A percentile compares a stretch with the other conserved stretches of the same genome.
Evolutionary conservation across 2,329 filamentous ascomycete genomes (phyloP).

Genomic region (Talaromyces verruculosus): DNA sequence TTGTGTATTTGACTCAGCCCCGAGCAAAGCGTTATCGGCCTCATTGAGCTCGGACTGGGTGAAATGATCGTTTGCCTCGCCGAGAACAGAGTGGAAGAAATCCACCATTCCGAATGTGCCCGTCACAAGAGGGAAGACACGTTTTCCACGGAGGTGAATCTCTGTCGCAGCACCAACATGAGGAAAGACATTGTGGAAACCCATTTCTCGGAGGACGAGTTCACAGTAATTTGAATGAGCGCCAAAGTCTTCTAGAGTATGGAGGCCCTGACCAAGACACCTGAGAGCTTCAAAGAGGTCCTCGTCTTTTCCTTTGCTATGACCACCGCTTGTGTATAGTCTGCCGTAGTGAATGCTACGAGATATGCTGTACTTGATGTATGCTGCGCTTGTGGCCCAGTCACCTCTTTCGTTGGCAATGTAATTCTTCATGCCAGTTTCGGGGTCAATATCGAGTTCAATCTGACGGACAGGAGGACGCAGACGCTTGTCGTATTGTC

Average conservation of each 20-base stretch:
- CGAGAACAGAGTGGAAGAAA: constrained; percentile 74
- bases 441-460: constrained; percentile 70
- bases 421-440: constrained; percentile 98
- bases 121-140: constrained; percentile 73
- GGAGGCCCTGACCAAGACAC: constrained; percentile 72
- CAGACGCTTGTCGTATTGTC: constrained; percentile 71
- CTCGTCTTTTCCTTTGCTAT: constrained; percentile 64
- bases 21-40: constrained; percentile 71
- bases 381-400: constrained; percentile 88
- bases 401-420: constrained; percentile 85
- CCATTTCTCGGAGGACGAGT: constrained; percentile 71
- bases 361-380: constrained; percentile 71
- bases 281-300: constrained; percentile 79
- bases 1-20: constrained; percentile 58
- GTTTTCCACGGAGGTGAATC: constrained; percentile 64
- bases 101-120: constrained; percentile 75
- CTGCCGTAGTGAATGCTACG: constrained; percentile 76
- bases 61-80: constrained; percentile 79
- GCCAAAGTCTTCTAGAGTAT: constrained; percentile 75
- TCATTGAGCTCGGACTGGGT: constrained; percentile 82
- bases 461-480: constrained; percentile 71
- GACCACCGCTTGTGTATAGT: constrained; percentile 67
- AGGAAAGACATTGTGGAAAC: constrained; percentile 67
- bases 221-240: constrained; percentile 85
- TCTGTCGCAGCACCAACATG: constrained; percentile 69